Conservation (phyloP, 176 grass and related monocot species). For the Pontederia crassipes region DNA sequence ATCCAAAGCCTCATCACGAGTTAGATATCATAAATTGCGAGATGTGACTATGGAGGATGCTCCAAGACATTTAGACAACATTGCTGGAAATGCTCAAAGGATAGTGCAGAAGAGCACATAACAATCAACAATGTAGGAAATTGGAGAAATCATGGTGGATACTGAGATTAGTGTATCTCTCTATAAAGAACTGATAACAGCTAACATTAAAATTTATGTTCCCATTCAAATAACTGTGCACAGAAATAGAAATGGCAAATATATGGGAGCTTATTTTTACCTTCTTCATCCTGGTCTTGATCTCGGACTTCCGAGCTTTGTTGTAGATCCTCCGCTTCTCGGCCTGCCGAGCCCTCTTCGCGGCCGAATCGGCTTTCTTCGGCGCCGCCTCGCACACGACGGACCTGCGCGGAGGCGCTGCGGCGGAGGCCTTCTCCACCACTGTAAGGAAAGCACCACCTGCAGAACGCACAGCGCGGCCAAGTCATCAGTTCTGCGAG, state of each 20-base stretch:
- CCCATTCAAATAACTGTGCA: too few species aligned
- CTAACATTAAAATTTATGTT: too few species aligned
- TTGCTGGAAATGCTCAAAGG: too few species aligned
- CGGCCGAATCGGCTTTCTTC: slow-evolving; percentile 38
- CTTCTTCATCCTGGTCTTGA: slow-evolving; percentile 70
- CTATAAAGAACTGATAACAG: too few species aligned
- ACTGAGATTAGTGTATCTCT: too few species aligned
- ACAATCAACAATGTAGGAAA: too few species aligned
- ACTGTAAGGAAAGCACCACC: neutral
- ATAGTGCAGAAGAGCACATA: too few species aligned
- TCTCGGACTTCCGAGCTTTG: slow-evolving; percentile 64
- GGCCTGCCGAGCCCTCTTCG: slow-evolving; percentile 62
- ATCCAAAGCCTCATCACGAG: too few species aligned
- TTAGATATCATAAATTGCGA: too few species aligned
- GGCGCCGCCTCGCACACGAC: slow-evolving; percentile 48
- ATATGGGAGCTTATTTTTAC: slow-evolving; percentile 11
- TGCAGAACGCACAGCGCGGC: neutral
- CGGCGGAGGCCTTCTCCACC: slow-evolving; percentile 11
- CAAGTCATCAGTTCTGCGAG: neutral
- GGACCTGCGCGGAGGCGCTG: slow-evolving; percentile 8
- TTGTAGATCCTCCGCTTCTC: slow-evolving; percentile 51
- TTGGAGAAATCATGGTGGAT: too few species aligned
- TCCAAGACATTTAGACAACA: too few species aligned
- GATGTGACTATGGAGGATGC: too few species aligned
- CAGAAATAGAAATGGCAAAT: neutral